Base-by-base conservation (phyloP, 2,329 filamentous ascomycete species). In the Fusarium nematophilum region DNA sequence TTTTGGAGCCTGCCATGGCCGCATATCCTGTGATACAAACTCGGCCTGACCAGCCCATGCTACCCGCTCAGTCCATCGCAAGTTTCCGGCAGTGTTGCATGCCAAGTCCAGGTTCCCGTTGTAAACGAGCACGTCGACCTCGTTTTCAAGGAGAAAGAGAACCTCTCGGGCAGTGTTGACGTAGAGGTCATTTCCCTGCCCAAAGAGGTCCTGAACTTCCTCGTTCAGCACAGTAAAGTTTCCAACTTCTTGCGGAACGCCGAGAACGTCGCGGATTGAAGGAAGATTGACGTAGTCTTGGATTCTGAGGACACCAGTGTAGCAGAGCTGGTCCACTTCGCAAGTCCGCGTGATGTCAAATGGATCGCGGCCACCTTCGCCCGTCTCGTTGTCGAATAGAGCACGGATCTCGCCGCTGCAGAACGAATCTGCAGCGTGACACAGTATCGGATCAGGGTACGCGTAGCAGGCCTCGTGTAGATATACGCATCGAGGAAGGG, bases 51-150 rank as follows among this genome's bases (percentile, higher is more conserved):
- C 64, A 3, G 47, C 53, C 64, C 64, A 66, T 0, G 47, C 26
- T 34, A 65, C 36, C 1, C 43, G 37, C 25, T 64, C 43, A 1
- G 47, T 65, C 64, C 64, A 66, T 37, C 40, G 43, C 5, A 66
- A 2, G 18, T 66, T 66, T 4, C 64, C 64, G 2, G 64, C 57
- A 0, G 60, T 66, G 9, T 66, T 66, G 18, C 64, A 66, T 0
- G 64, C 64, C 0, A 66, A 51, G 8, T 66, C 64, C 1, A 66
- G 9, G 2, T 66, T 66, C 5, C 64, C 64, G 18, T 66, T 62
- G 13, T 66, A 66, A 13, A 66, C 26, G 0, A 66, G 18, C 1
- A 66, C 60, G 13, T 66, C 60, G 0, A 66, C n/a, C 0, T 43
- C 30, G 2, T 44, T 14, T 8, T 59, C 14, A 6, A 65, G 45